Evolutionary conservation across 179 eudicot species (phyloP).

Genomic region (Vitellaria paradoxa): DNA sequence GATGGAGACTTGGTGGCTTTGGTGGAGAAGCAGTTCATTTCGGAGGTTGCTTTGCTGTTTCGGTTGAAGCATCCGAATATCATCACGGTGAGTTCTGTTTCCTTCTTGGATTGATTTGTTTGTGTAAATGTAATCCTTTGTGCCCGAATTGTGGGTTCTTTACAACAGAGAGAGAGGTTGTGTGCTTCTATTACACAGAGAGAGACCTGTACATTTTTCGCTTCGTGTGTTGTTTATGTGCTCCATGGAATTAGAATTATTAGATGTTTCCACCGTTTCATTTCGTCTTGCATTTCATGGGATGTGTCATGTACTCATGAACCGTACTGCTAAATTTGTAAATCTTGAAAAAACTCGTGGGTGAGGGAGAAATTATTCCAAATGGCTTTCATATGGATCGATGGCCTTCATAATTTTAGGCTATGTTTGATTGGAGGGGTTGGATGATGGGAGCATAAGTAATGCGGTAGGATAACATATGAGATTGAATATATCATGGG

Average conservation of each 20-base stretch:
- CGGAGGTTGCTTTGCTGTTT: slow-evolving; percentile 85
- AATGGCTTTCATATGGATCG: too few species aligned
- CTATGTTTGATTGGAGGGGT: too few species aligned
- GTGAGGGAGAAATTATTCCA: too few species aligned
- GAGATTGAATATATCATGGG: too few species aligned
- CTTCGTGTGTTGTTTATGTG: neutral
- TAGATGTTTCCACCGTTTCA: slow-evolving; percentile 1
- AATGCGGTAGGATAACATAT: too few species aligned
- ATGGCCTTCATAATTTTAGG: too few species aligned
- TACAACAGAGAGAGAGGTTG: neutral
- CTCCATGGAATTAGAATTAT: too few species aligned
- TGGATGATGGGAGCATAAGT: too few species aligned
- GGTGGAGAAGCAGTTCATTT: slow-evolving; percentile 71
- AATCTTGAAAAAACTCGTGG: neutral
- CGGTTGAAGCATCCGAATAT: slow-evolving; percentile 76
- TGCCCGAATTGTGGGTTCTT: neutral
- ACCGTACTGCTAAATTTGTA: neutral
- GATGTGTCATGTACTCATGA: neutral
- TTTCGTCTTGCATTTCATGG: slow-evolving; percentile 1
- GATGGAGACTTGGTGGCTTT: slow-evolving; percentile 72
- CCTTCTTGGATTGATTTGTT: neutral
- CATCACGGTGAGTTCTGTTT: slow-evolving; percentile 60
- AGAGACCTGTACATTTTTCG: neutral
- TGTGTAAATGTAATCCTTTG: neutral
- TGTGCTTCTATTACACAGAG: neutral